Percentiles rank a stretch among this genome's conserved stretches.
phyloP scores from a whole-genome alignment of 345 rosid genomes.

The Salix suchowensis region DNA sequence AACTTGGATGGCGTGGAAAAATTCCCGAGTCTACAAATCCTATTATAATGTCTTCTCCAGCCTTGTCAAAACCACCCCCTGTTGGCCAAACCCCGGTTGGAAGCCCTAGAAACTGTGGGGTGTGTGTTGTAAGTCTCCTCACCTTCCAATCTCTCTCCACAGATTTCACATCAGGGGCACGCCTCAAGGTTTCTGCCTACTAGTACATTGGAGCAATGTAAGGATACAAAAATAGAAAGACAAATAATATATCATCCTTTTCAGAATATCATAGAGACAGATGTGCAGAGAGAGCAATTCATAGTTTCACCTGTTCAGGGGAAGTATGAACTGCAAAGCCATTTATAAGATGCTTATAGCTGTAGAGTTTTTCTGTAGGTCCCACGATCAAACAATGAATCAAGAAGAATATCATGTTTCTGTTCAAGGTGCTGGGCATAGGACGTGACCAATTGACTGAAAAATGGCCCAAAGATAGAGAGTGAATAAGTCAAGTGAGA shows the following conservation, averaged over 20 bases:
- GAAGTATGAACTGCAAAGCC: slow-evolving; percentile 88
- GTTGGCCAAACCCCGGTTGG: slow-evolving; percentile 99
- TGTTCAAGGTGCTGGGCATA: slow-evolving; percentile 83
- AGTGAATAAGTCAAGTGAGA: background rate
- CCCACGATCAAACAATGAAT: slow-evolving; percentile 65
- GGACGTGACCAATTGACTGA: slow-evolving; percentile 75
- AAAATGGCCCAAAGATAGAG: slow-evolving; percentile 1
- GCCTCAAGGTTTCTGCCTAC: slow-evolving; percentile 88
- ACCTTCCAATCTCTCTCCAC: slow-evolving; percentile 97
- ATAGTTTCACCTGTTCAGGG: slow-evolving; percentile 76
- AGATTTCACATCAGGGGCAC: slow-evolving; percentile 72
- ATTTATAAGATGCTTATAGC: slow-evolving; percentile 91
- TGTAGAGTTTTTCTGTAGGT: slow-evolving; percentile 83
- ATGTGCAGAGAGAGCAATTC: background rate
- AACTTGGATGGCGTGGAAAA: slow-evolving; percentile 89
- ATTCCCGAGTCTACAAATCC: slow-evolving; percentile 97
- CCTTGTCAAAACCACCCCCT: slow-evolving; percentile 91
- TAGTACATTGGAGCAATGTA: slow-evolving; percentile 48
- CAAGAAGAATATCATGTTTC: slow-evolving; percentile 92
- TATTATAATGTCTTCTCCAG: slow-evolving; percentile 91
- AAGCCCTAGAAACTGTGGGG: slow-evolving; percentile 93
- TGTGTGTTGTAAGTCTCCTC: slow-evolving; percentile 87
- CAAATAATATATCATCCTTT: slow-evolving; percentile 7
- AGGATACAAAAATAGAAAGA: slow-evolving; percentile 23
- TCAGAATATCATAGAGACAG: background rate